Evolutionary conservation across 306 rosid genomes (phyloP).

Genomic region (Castanopsis chinensis): DNA sequence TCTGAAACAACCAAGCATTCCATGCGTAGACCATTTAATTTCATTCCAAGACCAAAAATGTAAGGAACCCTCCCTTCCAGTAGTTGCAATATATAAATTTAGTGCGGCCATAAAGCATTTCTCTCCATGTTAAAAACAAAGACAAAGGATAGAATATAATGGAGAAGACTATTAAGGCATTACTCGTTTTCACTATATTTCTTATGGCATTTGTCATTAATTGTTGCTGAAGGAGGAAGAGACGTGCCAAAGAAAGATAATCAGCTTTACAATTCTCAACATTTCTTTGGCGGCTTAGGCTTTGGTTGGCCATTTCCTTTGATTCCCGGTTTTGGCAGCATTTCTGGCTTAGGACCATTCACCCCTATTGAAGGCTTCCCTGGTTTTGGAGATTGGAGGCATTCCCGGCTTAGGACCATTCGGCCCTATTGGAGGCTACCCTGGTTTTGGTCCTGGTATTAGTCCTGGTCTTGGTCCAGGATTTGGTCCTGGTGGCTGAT

Average conservation of each 20-base stretch:
- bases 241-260: constrained; percentile 9
- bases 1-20: not conserved
- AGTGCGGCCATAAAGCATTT: not conserved
- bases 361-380: not conserved
- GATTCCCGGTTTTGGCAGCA: not conserved
- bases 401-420: not conserved
- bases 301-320: not conserved
- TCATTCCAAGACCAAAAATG: not conserved
- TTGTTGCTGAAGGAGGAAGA: constrained; percentile 29
- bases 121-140: constrained; percentile 11
- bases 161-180: constrained; percentile 24
- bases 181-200: constrained; percentile 20
- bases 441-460: not conserved
- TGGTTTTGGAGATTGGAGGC: not conserved
- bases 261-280: not conserved
- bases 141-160: not conserved
- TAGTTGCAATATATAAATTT: constrained; percentile 29
- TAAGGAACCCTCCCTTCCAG: not conserved
- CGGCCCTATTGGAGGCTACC: not conserved
- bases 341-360: not conserved
- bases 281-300: not conserved
- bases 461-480: not conserved
- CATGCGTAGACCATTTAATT: constrained; percentile 12
- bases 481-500: not conserved
- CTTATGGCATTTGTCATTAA: constrained; percentile 20